Conservation (phyloP, 306 rosid species). For the Comarum palustre region DNA sequence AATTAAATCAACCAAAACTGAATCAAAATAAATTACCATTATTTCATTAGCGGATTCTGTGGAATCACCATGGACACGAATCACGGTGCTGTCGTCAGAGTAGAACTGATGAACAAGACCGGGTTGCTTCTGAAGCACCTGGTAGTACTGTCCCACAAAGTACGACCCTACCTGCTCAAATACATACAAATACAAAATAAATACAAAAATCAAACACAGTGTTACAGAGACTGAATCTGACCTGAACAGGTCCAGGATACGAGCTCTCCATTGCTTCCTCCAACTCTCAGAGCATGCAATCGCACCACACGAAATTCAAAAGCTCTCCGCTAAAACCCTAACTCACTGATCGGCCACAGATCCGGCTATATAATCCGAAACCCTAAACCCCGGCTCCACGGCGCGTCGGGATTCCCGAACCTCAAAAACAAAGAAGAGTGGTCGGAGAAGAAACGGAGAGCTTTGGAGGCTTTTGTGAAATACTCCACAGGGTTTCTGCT, state of each 20-base stretch:
- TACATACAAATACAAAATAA: not conserved
- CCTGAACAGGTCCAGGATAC: conserved; percentile 62
- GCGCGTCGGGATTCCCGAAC: not conserved
- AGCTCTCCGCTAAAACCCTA: conserved; percentile 26
- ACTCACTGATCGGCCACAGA: conserved; percentile 28
- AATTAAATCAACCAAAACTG: not conserved
- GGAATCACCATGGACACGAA: conserved; percentile 59
- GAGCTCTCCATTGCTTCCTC: conserved; percentile 55
- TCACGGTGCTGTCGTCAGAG: conserved; percentile 64
- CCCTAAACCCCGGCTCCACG: conserved; percentile 34
- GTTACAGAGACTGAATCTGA: conserved; percentile 22
- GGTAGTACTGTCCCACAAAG: conserved; percentile 80
- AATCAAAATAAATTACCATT: conserved; percentile 33
- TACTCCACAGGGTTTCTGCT: not conserved
- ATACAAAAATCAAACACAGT: not conserved
- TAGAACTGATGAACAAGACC: conserved; percentile 74
- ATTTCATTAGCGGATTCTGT: conserved; percentile 53
- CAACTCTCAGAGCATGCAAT: conserved; percentile 33
- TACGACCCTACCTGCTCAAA: conserved; percentile 78
- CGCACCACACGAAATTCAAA: not conserved
- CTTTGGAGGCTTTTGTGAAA: too few relatives aligned
- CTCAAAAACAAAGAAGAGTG: not conserved
- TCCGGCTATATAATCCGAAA: conserved; percentile 27
- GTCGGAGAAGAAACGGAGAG: not conserved
- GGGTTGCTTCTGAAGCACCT: conserved; percentile 75